These are phyloP conservation scores for Corniculantispora saksenae DNA, from an alignment of 2,329 filamentous ascomycete genomes.

Conservation along the genomic window DNA sequence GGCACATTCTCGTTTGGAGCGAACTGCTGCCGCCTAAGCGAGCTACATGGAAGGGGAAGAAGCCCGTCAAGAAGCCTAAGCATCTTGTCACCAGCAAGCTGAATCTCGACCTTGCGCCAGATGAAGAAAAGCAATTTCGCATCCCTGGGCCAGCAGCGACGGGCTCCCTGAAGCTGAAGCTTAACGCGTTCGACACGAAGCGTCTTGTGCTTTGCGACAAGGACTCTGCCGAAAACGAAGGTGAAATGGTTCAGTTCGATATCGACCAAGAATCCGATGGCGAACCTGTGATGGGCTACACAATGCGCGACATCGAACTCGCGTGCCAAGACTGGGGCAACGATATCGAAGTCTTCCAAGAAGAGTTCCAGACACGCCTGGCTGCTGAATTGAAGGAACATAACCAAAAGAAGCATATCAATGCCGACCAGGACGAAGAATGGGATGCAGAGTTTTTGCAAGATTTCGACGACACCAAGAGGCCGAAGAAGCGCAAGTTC, in stretches of 20 bases:
- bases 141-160: conserved; percentile 63
- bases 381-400: conserved; percentile 34
- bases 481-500: conserved; percentile 67
- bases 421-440: conserved; percentile 55
- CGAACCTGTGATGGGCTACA: conserved; percentile 73
- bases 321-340: conserved; percentile 85
- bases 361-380: conserved; percentile 35
- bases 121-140: conserved; percentile 84
- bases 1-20: conserved; percentile 75
- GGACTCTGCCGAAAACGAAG: conserved; percentile 38
- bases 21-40: conserved; percentile 80
- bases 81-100: conserved; percentile 84
- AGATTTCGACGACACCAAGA: conserved; percentile 47
- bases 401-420: conserved; percentile 34
- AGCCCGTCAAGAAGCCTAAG: conserved; percentile 76
- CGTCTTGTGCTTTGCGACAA: conserved; percentile 49
- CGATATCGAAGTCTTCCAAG: conserved; percentile 53
- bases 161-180: conserved; percentile 54
- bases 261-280: conserved; percentile 55
- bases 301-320: conserved; percentile 77
- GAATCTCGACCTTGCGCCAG: conserved; percentile 79
- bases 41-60: conserved; percentile 76
- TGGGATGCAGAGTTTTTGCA: conserved; percentile 64
- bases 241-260: conserved; percentile 44
- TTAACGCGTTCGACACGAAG: conserved; percentile 52